Conservation (phyloP, 73 alveolate species). For the Halteria grandinella region DNA sequence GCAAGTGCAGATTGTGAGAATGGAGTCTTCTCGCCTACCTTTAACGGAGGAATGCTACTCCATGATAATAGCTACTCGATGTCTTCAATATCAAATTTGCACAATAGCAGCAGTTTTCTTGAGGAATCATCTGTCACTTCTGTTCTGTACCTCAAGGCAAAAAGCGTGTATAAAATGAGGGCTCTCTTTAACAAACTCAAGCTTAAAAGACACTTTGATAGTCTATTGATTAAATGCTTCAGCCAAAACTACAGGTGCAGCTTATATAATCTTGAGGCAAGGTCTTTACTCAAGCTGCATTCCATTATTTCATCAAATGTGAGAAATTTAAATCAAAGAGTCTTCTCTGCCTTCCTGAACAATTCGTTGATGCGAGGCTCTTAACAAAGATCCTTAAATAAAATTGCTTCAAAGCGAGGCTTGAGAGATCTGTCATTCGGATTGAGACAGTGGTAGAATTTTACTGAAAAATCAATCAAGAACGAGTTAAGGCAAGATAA, state of each 20-base stretch:
- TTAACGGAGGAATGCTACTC: background rate
- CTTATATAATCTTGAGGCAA: constrained; percentile 6
- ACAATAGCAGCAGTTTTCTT: constrained; percentile 18
- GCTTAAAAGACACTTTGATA: constrained; percentile 7
- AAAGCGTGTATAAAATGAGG: constrained; percentile 32
- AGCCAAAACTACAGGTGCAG: background rate
- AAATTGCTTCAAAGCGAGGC: background rate
- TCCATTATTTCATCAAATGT: background rate
- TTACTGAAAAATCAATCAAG: constrained; percentile 15
- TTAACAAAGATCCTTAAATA: background rate
- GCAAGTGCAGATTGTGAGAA: constrained; percentile 4
- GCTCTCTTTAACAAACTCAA: background rate
- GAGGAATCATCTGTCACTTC: constrained; percentile 36
- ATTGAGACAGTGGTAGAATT: constrained; percentile 7
- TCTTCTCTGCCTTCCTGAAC: background rate
- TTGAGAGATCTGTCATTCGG: constrained; percentile 9
- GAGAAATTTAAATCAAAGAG: background rate
- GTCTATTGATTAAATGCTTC: background rate
- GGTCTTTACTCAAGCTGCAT: constrained; percentile 10
- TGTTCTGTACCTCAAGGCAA: constrained; percentile 8
- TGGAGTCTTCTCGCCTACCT: background rate
- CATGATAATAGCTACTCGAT: background rate
- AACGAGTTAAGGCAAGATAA: constrained; percentile 16
- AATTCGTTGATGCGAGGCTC: background rate
- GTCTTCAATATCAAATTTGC: background rate